These are phyloP conservation scores for Trichosporon ovoides DNA, from an alignment of 1,284 basidiomycete genomes.

Conservation along the genomic window DNA sequence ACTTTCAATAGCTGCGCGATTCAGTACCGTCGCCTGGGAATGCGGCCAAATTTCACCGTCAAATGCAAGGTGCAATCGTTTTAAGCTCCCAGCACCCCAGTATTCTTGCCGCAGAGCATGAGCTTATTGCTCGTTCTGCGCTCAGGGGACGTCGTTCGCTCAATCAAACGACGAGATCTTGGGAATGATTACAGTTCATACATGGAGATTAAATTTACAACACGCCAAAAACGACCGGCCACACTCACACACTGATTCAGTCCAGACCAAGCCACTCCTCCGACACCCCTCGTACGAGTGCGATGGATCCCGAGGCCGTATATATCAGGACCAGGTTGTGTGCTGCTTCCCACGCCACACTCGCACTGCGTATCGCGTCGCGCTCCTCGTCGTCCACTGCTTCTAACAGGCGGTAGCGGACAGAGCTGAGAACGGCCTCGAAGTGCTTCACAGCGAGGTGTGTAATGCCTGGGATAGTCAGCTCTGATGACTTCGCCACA, in stretches of 20 bases:
- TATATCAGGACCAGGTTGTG: constrained; percentile 83
- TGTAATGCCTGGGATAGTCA: constrained; percentile 58
- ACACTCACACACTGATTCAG: not conserved
- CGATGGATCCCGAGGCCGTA: constrained; percentile 65
- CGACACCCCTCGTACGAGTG: constrained; percentile 51
- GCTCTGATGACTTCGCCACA: too few species aligned
- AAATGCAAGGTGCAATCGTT: too few species aligned
- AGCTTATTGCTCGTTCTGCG: too few species aligned
- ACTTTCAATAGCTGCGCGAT: too few species aligned
- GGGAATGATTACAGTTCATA: too few species aligned
- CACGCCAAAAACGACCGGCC: too few species aligned
- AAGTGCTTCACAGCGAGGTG: constrained; percentile 79
- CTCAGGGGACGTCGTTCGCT: too few species aligned
- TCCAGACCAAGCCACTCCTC: constrained; percentile 40
- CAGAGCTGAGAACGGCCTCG: constrained; percentile 63
- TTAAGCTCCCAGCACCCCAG: too few species aligned
- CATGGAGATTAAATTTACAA: not conserved
- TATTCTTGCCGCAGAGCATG: too few species aligned
- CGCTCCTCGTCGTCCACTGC: constrained; percentile 17
- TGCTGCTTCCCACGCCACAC: constrained; percentile 63
- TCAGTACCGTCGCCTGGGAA: too few species aligned
- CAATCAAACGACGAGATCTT: too few species aligned
- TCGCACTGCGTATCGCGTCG: constrained; percentile 47
- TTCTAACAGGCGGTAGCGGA: constrained; percentile 50
- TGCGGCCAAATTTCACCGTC: too few species aligned